Conservation (phyloP, 2,329 filamentous ascomycete genomes). For the Thyridium curvatum region DNA sequence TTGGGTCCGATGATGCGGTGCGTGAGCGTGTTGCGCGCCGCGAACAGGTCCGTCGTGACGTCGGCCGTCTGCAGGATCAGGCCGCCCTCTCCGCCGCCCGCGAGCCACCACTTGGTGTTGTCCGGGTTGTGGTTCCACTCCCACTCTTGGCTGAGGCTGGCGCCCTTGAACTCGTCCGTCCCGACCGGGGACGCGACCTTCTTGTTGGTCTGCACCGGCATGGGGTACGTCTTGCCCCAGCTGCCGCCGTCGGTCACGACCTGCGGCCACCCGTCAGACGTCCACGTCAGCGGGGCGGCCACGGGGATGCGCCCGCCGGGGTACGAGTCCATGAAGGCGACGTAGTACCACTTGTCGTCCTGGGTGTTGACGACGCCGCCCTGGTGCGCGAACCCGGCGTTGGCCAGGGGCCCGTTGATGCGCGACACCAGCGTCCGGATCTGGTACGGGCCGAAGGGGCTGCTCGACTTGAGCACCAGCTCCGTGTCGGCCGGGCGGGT, state of each 20-base stretch:
- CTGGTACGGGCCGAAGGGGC: slow-evolving; percentile 47
- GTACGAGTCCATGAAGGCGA: slow-evolving; percentile 49
- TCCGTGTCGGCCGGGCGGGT: slow-evolving; percentile 37
- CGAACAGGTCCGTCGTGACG: slow-evolving; percentile 43
- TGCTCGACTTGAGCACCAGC: slow-evolving; percentile 42
- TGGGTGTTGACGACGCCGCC: slow-evolving; percentile 48
- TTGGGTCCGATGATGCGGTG: slow-evolving; percentile 37
- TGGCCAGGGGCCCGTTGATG: slow-evolving; percentile 34
- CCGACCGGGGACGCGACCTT: slow-evolving; percentile 22
- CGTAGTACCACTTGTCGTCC: slow-evolving; percentile 50
- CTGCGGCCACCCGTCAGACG: slow-evolving; percentile 42
- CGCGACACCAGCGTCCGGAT: slow-evolving; percentile 33
- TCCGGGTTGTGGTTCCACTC: slow-evolving; percentile 61
- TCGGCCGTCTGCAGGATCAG: slow-evolving; percentile 41
- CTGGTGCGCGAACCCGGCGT: slow-evolving; percentile 44
- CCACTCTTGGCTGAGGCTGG: slow-evolving; percentile 37
- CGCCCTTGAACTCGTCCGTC: slow-evolving; percentile 38
- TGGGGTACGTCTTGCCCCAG: slow-evolving; percentile 40
- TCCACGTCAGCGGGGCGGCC: slow-evolving; percentile 47
- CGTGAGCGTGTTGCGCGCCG: slow-evolving; percentile 40
- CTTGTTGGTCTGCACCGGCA: slow-evolving; percentile 22
- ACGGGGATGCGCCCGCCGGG: slow-evolving; percentile 52
- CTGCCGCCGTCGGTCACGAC: slow-evolving; percentile 31
- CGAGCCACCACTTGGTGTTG: slow-evolving; percentile 27
- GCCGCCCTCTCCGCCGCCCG: slow-evolving; percentile 28